phyloP scores from a whole-genome alignment of 2,329 filamentous ascomycete species.

The Fusarium buxicola region DNA sequence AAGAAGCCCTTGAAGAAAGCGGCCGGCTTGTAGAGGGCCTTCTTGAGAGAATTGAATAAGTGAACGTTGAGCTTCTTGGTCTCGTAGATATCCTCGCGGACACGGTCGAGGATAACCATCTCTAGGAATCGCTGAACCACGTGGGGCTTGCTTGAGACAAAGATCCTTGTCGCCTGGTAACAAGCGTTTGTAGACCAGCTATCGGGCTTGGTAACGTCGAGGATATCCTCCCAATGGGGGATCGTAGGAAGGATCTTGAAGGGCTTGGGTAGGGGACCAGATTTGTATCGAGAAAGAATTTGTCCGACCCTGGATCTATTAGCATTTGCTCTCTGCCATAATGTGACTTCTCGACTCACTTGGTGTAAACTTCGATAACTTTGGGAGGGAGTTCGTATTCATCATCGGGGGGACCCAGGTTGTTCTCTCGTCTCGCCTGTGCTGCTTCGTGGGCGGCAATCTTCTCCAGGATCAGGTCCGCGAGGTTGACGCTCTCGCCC shows the following conservation, averaged over 20 bases:
- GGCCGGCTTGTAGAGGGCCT: slow-evolving; percentile 90
- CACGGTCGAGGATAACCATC: slow-evolving; percentile 85
- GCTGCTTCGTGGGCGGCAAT: slow-evolving; percentile 90
- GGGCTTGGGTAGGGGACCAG: slow-evolving; percentile 94
- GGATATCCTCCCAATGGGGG: slow-evolving; percentile 89
- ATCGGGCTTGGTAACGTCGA: slow-evolving; percentile 85
- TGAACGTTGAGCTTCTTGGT: slow-evolving; percentile 96
- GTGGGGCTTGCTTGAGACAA: slow-evolving; percentile 84
- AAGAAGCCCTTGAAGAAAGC: slow-evolving; percentile 98
- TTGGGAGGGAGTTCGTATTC: slow-evolving; percentile 89
- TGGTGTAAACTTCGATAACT: slow-evolving; percentile 93
- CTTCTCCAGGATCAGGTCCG: slow-evolving; percentile 92
- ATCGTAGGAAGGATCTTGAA: slow-evolving; percentile 97
- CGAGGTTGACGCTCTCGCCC: slow-evolving; percentile 78
- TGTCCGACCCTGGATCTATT: slow-evolving; percentile 74
- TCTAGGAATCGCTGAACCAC: slow-evolving; percentile 88
- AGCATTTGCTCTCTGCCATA: slow-evolving; percentile 5
- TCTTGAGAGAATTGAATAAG: slow-evolving; percentile 92
- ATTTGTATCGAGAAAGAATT: slow-evolving; percentile 92
- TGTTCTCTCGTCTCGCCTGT: slow-evolving; percentile 56
- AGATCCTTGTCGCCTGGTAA: slow-evolving; percentile 92
- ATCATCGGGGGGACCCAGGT: slow-evolving; percentile 73
- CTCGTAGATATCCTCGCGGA: slow-evolving; percentile 94
- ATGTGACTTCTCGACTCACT: slow-evolving; percentile 61
- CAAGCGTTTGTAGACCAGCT: slow-evolving; percentile 78